Percentiles rank a stretch among this genome's conserved stretches.
Conservation (phyloP, 2,329 filamentous ascomycete genomes). For the Hypomyces perniciosus region DNA sequence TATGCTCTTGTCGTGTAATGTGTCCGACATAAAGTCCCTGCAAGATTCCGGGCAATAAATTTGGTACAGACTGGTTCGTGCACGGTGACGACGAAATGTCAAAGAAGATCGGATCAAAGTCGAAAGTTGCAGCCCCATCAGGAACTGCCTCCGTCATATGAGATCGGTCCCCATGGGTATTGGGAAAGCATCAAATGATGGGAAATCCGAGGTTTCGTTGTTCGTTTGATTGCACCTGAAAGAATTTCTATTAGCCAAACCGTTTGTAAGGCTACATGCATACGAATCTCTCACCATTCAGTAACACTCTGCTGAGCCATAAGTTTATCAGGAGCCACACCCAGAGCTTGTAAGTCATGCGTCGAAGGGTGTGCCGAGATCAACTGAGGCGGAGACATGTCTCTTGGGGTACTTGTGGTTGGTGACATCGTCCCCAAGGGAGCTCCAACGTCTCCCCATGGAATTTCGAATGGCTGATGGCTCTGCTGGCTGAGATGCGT, state of each 20-base stretch:
- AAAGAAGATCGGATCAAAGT: not conserved
- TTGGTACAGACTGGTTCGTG: not conserved
- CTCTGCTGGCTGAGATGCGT: not conserved
- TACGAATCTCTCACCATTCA: not conserved
- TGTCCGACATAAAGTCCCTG: not conserved
- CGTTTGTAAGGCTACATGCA: not conserved
- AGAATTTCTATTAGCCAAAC: not conserved
- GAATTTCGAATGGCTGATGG: not conserved
- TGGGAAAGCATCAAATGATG: not conserved
- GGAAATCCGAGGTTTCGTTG: not conserved
- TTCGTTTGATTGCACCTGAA: not conserved
- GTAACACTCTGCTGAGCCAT: not conserved
- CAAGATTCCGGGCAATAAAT: not conserved
- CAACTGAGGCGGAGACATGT: not conserved
- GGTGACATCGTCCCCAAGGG: not conserved
- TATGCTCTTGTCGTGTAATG: too few species aligned
- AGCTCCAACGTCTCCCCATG: conserved; percentile 2
- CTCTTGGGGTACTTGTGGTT: not conserved
- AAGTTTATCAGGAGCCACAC: not conserved
- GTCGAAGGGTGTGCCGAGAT: not conserved
- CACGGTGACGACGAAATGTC: not conserved
- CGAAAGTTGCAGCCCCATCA: not conserved
- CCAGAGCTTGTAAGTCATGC: not conserved
- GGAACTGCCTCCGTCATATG: not conserved
- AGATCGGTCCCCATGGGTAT: not conserved